Percentiles rank a stretch among this genome's conserved stretches.
phyloP scores from a whole-genome alignment of 1,284 basidiomycete genomes.

The Gomphus bonarii region DNA sequence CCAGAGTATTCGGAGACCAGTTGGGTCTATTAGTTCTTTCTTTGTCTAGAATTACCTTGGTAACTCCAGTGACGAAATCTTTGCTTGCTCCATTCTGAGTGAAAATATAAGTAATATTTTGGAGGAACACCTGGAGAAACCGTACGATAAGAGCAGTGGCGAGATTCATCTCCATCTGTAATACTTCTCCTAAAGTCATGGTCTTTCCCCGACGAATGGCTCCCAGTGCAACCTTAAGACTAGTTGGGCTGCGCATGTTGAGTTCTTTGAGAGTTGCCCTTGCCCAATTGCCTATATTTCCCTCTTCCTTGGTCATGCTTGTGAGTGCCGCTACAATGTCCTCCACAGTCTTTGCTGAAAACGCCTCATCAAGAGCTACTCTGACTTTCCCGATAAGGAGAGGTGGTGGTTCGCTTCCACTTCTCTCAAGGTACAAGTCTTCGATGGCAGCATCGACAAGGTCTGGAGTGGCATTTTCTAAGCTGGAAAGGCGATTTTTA shows the following conservation, averaged over 20 bases:
- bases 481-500: constrained; percentile 45
- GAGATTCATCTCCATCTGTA: constrained; percentile 77
- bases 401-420: constrained; percentile 44
- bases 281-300: constrained; percentile 65
- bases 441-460: constrained; percentile 51
- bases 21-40: constrained; percentile 35
- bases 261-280: constrained; percentile 53
- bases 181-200: constrained; percentile 51
- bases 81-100: constrained; percentile 59
- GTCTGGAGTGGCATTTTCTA: constrained; percentile 36
- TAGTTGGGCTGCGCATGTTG: constrained; percentile 75
- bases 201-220: constrained; percentile 64
- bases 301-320: constrained; percentile 30
- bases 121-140: constrained; percentile 10
- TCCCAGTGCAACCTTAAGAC: constrained; percentile 75
- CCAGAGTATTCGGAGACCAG: constrained; percentile 57
- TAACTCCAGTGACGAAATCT: constrained; percentile 80
- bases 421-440: constrained; percentile 51
- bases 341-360: constrained; percentile 60
- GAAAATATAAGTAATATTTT: background rate
- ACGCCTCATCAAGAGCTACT: constrained; percentile 69
- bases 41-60: constrained; percentile 64
- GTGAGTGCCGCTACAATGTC: constrained; percentile 52
- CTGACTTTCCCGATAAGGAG: constrained; percentile 57
- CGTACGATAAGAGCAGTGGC: constrained; percentile 74